Evolutionary conservation across 257 asterid species (phyloP), one percentile per base, ranked within the genome.

Genomic region (Salvia splendens): DNA sequence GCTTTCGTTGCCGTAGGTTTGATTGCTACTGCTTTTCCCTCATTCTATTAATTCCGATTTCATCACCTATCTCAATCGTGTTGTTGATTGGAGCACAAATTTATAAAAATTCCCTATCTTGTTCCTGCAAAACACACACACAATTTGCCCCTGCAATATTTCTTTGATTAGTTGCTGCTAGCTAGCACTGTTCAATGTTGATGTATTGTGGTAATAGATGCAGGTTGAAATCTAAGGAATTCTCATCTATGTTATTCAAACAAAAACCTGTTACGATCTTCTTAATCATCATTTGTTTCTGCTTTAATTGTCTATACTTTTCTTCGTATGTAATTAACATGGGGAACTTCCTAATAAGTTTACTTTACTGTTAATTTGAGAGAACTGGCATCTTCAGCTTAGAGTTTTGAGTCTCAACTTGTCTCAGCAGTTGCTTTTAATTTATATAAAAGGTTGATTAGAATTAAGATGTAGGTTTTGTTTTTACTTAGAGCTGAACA

Each of bases 1-100:
- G 73, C 81, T 12, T 81, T 84, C 49, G 86, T 84, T 55, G 89
- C 86, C 69, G 56, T 85, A 80, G 91, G 97, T 89, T 54, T 6
- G 47, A 12, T 73, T 8, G 50, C 43, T 1, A 14, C 53, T 3
- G 38, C 30, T 72, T 35, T 33, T 32, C 32, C 12, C 15, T 64
- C 12, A 43, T 28, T 70, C n/a, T 33, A 24, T 58, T 1, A 51
- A 15, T 1, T 36, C 48, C n/a, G 6, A 56, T 43, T 16, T 17
- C 36, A 10, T 61, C 66, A 14, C 1, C 36, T 17, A 12, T 16
- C 36, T 57, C 15, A 35, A 58, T 58, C 30, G 30, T 24, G 30
- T 24, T 58, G 50, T 40, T 33, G 41, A 2, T 30, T 24, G 16
- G 40, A 53, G 16, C 16, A 7, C 6, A 20, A 12, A 51, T 16